Evolutionary conservation across 108 stramenopile genomes (phyloP).

Genomic region (Nitzschia sp.): DNA sequence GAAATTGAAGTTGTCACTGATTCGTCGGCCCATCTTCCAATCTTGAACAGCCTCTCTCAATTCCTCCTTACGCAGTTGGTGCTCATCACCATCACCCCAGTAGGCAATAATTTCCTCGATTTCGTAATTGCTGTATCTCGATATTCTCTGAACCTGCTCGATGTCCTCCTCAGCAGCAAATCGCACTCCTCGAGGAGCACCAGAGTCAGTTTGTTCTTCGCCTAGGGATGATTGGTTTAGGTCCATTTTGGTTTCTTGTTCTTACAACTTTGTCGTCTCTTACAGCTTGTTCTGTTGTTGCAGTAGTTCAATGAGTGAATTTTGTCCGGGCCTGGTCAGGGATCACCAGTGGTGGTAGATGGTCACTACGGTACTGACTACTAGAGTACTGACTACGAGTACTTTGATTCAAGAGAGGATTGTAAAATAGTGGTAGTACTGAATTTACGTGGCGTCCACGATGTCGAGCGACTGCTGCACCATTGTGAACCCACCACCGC

Average conservation of each 20-base stretch:
- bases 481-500: too few relatives aligned
- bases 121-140: constrained; percentile 33
- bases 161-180: constrained; percentile 17
- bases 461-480: too few relatives aligned
- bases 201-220: neutral
- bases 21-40: constrained; percentile 18
- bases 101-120: constrained; percentile 27
- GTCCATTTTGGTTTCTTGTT: neutral
- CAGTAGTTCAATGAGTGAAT: neutral
- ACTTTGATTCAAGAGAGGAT: too few relatives aligned
- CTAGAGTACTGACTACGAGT: too few relatives aligned
- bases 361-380: too few relatives aligned
- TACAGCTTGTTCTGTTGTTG: neutral
- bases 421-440: too few relatives aligned
- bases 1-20: constrained; percentile 31
- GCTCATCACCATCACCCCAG: constrained; percentile 36
- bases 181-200: constrained; percentile 18
- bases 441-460: too few relatives aligned
- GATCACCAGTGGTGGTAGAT: too few relatives aligned
- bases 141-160: constrained; percentile 29
- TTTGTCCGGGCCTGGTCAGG: neutral
- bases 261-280: neutral
- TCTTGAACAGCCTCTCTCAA: constrained; percentile 23
- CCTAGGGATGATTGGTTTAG: constrained; percentile 6
- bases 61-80: constrained; percentile 30